Conservation (phyloP, 306 rosid genomes). For the Cicer arietinum region DNA sequence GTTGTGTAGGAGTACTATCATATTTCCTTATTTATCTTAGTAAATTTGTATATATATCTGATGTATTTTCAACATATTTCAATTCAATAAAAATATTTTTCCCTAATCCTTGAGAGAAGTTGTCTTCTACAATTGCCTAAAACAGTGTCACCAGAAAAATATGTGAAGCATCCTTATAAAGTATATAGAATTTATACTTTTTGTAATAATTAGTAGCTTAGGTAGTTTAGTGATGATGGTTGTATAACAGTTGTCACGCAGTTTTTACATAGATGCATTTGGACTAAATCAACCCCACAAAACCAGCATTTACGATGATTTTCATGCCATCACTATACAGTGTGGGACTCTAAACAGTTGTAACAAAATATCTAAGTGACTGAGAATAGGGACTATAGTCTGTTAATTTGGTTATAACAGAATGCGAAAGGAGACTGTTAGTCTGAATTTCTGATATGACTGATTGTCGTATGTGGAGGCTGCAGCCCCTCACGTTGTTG, state of each 20-base stretch:
- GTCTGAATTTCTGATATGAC: neutral
- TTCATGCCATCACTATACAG: neutral
- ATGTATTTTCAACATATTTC: too few species aligned
- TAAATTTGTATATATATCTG: too few species aligned
- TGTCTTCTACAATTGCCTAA: neutral
- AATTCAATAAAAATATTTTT: too few species aligned
- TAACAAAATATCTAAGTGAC: neutral
- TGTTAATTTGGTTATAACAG: neutral
- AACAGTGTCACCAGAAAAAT: neutral
- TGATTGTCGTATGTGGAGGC: conserved; percentile 1
- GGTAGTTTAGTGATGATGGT: neutral
- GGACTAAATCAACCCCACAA: neutral
- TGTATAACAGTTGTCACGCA: neutral
- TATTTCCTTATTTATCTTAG: too few species aligned
- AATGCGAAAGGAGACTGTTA: neutral
- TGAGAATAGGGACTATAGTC: neutral
- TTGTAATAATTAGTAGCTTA: neutral
- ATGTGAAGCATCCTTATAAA: neutral
- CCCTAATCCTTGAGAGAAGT: too few species aligned
- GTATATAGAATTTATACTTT: neutral
- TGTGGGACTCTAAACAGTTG: neutral
- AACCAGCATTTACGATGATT: neutral
- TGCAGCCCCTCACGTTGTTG: neutral
- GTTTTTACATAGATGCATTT: neutral
- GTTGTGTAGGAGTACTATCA: too few species aligned